Base-by-base conservation (phyloP, 352 stramenopile species). In the Phytophthora sp. region DNA sequence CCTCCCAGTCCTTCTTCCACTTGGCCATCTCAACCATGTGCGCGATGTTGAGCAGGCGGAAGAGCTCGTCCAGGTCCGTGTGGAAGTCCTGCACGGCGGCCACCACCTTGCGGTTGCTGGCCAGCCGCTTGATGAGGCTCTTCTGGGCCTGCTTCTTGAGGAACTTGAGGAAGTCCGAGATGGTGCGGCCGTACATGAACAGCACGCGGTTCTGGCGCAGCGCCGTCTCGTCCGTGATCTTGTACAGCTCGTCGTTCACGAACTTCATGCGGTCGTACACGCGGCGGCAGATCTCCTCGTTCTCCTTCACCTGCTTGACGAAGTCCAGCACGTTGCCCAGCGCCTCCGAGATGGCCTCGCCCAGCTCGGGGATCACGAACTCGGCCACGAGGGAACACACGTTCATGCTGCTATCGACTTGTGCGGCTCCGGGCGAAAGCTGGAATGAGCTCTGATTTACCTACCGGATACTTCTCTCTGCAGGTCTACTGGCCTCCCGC, bases 321-420 rank as follows among this genome's bases (percentile, higher is more conserved):
- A 79, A 58, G 20, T 51, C 49, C 17, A 66, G 17, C 42, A 75
- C 54, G 20, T 53, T 69, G 9, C 57, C 62, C 32, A 82, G 39
- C 31, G 74, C 70, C 15, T 65, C 50, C 26, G 64, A 23, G 62
- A 81, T 71, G 26, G 51, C 58, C 30, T 58, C 49, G n/a, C 74
- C 74, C 35, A 77, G 27, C 24, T 69, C 74, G 8, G 73, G 73
- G 27, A 82, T 63, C 31, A 82, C 62, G 13, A 72, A 71, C 35
- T 74, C 70, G n/a, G 43, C 55, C 31, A 82, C 55, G 10, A 76
- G 21, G 5, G 43, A 53, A 32, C 50, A 62, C 17, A 52, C 50
- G 12, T 32, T 48, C 20, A 38, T 38, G 28, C 28, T 32, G 28
- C 11, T 32, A 11, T 11, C 28, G 28, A n/a, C 28, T 32, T 32